These are phyloP conservation scores for Wilcoxina mikolae DNA, from an alignment of 495 filamentous ascomycete species.

Conservation along the genomic window DNA sequence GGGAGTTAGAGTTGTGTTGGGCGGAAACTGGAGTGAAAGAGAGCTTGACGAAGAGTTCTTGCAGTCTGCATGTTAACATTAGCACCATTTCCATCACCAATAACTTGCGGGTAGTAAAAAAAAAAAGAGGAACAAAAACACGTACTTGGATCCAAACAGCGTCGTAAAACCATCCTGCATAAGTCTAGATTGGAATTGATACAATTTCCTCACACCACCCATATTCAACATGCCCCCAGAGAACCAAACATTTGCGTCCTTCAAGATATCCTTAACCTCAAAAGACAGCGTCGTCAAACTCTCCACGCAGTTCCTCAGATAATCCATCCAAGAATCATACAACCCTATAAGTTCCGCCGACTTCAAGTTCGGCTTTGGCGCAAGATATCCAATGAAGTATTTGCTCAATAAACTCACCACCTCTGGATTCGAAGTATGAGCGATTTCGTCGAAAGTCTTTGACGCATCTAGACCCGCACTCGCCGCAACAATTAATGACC, in stretches of 20 bases:
- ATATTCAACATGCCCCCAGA: conserved; percentile 34
- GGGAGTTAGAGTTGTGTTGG: conserved; percentile 22
- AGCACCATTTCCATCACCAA: background rate
- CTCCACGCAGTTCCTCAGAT: conserved; percentile 36
- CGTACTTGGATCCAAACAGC: conserved; percentile 31
- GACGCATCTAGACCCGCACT: conserved; percentile 39
- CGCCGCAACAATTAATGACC: conserved; percentile 38
- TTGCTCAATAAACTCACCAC: conserved; percentile 37
- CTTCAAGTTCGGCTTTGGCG: conserved; percentile 36
- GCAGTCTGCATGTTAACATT: conserved; percentile 26
- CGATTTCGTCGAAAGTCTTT: conserved; percentile 38
- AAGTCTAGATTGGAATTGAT: conserved; percentile 37
- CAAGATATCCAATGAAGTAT: conserved; percentile 39
- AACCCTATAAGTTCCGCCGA: conserved; percentile 30
- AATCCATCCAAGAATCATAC: conserved; percentile 36
- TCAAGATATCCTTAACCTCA: conserved; percentile 38
- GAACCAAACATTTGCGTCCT: conserved; percentile 35
- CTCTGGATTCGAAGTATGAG: conserved; percentile 39
- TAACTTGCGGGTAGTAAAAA: background rate
- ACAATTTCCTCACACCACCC: conserved; percentile 37
- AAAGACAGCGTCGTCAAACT: conserved; percentile 37
- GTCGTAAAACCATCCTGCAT: conserved; percentile 39
- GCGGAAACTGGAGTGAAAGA: conserved; percentile 34
- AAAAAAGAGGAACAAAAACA: background rate
- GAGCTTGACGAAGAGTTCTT: conserved; percentile 39